Percentiles rank a stretch among this genome's conserved stretches.
Conservation (phyloP, 2,329 filamentous ascomycete species). For the Aspergillus neotritici region DNA sequence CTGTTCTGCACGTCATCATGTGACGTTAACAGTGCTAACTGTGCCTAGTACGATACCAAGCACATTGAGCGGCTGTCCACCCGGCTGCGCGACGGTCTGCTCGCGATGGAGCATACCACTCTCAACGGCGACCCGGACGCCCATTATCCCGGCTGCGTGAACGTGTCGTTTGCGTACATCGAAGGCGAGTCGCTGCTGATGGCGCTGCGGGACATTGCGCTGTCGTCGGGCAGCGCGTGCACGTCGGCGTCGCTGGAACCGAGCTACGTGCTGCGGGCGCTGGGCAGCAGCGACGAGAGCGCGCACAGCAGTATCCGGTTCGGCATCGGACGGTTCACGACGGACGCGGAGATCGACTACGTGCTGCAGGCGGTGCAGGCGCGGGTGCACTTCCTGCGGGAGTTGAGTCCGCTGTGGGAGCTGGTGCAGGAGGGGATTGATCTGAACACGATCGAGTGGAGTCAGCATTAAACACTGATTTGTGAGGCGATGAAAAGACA, state of each 20-base stretch:
- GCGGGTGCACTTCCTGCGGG: constrained; percentile 84
- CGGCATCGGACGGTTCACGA: constrained; percentile 94
- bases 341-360: constrained; percentile 92
- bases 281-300: constrained; percentile 95
- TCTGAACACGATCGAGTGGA: constrained; percentile 95
- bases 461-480: constrained; percentile 60
- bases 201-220: constrained; percentile 95
- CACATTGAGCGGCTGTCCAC: constrained; percentile 79
- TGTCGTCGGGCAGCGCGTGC: constrained; percentile 94
- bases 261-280: constrained; percentile 87
- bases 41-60: constrained; percentile 81
- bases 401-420: constrained; percentile 95
- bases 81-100: constrained; percentile 71
- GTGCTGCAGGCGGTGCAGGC: constrained; percentile 90
- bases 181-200: constrained; percentile 97
- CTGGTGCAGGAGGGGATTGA: constrained; percentile 95
- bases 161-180: constrained; percentile 96
- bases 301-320: constrained; percentile 98
- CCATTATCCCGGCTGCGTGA: constrained; percentile 95
- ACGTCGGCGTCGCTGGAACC: constrained; percentile 95
- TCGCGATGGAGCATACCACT: constrained; percentile 84
- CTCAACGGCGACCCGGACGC: constrained; percentile 78
- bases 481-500: neutral
- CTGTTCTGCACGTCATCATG: constrained; percentile 2
- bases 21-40: constrained; percentile 6